phyloP scores from a whole-genome alignment of 1,139 yeast species.

The Blastobotrys arbuscula region DNA sequence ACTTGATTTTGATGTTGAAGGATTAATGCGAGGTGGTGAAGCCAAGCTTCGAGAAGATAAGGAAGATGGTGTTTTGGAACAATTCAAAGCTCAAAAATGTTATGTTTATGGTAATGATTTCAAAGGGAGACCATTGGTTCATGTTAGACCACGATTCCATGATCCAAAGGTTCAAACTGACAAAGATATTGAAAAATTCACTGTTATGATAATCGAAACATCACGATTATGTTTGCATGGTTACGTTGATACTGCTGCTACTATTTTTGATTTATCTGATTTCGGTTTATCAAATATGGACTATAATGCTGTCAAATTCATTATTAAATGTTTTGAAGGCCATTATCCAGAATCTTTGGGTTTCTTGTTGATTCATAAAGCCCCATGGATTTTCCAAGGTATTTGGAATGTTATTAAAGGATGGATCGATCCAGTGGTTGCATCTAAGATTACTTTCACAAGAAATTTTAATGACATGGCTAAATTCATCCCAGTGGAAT shows the following conservation, averaged over 20 bases:
- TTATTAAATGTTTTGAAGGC: conserved; percentile 73
- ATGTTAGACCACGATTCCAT: conserved; percentile 68
- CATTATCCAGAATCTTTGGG: conserved; percentile 87
- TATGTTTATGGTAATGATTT: conserved; percentile 60
- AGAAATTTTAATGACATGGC: conserved; percentile 53
- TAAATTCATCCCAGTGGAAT: conserved; percentile 46
- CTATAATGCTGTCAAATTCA: conserved; percentile 71
- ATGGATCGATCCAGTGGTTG: conserved; percentile 89
- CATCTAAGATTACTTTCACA: conserved; percentile 72
- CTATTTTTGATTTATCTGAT: conserved; percentile 69
- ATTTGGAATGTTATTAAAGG: conserved; percentile 80
- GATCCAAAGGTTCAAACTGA: conserved; percentile 64
- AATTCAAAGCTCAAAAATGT: conserved; percentile 54
- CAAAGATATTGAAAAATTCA: conserved; percentile 60
- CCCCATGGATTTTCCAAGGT: conserved; percentile 86
- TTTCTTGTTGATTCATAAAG: conserved; percentile 68
- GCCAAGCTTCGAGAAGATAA: conserved; percentile 35
- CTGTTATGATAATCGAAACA: conserved; percentile 63
- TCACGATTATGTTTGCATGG: conserved; percentile 57
- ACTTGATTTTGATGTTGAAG: conserved; percentile 49
- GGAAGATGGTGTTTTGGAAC: conserved; percentile 45
- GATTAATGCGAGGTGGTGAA: conserved; percentile 59
- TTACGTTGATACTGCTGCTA: conserved; percentile 65
- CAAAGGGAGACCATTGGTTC: conserved; percentile 61
- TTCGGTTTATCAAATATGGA: conserved; percentile 81